Evolutionary conservation across 768 basidiomycete genomes (phyloP).

Genomic region (Rhodocollybia butyracea): DNA sequence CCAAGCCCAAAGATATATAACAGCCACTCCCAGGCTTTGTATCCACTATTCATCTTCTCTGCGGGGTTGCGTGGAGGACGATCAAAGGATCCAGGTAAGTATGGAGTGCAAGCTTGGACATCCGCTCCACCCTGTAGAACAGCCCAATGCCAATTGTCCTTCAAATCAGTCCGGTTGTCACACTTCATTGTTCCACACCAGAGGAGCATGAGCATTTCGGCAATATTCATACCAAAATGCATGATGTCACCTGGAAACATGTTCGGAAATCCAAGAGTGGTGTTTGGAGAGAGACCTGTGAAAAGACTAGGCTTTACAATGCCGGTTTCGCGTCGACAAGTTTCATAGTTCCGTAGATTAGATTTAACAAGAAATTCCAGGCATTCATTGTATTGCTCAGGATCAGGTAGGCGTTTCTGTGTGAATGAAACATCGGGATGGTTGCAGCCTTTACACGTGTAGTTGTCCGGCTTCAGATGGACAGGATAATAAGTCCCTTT

Average conservation of each 20-base stretch:
- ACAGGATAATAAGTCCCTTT: slow-evolving; percentile 20
- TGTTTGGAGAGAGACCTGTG: slow-evolving; percentile 9
- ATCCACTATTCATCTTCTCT: slow-evolving; percentile 25
- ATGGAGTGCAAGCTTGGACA: slow-evolving; percentile 17
- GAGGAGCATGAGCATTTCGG: slow-evolving; percentile 23
- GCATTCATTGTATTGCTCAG: not conserved
- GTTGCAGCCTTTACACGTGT: slow-evolving; percentile 16
- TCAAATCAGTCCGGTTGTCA: slow-evolving; percentile 5
- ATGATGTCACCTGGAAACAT: slow-evolving; percentile 16
- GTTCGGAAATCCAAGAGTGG: slow-evolving; percentile 9
- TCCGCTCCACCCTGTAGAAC: slow-evolving; percentile 18
- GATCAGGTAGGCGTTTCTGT: too few relatives aligned
- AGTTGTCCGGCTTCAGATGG: slow-evolving; percentile 16
- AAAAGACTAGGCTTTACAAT: slow-evolving; percentile 17
- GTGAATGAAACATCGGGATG: slow-evolving; percentile 21
- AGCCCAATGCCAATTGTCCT: slow-evolving; percentile 16
- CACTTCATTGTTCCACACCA: slow-evolving; percentile 18
- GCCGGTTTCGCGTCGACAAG: slow-evolving; percentile 8
- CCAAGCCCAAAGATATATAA: slow-evolving; percentile 12
- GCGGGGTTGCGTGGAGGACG: slow-evolving; percentile 27
- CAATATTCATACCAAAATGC: slow-evolving; percentile 23
- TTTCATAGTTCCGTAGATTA: slow-evolving; percentile 1
- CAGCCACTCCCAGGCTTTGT: slow-evolving; percentile 14
- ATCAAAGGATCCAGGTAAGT: slow-evolving; percentile 27
- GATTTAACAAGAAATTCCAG: not conserved